A percentile compares a stretch with the other conserved stretches of the same genome.
Evolutionary conservation across 768 basidiomycete species (phyloP).

Genomic region (Rossbeevera mucosa): DNA sequence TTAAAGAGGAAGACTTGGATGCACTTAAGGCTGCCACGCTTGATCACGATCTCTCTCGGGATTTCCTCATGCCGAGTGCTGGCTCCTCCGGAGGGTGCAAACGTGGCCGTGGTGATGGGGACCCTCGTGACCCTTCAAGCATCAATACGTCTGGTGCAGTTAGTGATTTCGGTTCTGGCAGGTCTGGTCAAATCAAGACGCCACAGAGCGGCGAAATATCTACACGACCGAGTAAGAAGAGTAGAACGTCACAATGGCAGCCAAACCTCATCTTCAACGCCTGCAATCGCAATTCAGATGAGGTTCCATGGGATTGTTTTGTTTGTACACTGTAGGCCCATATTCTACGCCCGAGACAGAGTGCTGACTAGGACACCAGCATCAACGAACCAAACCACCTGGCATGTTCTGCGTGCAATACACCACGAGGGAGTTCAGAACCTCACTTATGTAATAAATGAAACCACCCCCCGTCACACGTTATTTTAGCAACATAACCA

Average conservation of each 20-base stretch:
- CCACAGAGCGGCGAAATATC: background rate
- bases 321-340: slow-evolving; percentile 60
- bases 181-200: background rate
- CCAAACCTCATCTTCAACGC: slow-evolving; percentile 13
- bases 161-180: background rate
- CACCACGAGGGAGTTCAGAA: slow-evolving; percentile 52
- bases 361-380: slow-evolving; percentile 30
- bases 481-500: background rate
- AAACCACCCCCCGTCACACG: background rate
- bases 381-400: slow-evolving; percentile 50
- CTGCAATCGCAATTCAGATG: background rate
- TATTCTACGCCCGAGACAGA: background rate
- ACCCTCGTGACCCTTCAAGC: background rate
- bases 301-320: slow-evolving; percentile 46
- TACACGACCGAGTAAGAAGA: slow-evolving; percentile 15
- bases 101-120: background rate
- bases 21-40: slow-evolving; percentile 40
- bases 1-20: slow-evolving; percentile 40
- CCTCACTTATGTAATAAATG: too few species aligned
- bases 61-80: slow-evolving; percentile 42
- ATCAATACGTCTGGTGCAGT: background rate
- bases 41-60: slow-evolving; percentile 38
- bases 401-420: slow-evolving; percentile 59
- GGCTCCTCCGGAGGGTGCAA: slow-evolving; percentile 2
- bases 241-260: slow-evolving; percentile 16